phyloP scores from a whole-genome alignment of 352 stramenopile species.

The Globisporangium yorkense region DNA sequence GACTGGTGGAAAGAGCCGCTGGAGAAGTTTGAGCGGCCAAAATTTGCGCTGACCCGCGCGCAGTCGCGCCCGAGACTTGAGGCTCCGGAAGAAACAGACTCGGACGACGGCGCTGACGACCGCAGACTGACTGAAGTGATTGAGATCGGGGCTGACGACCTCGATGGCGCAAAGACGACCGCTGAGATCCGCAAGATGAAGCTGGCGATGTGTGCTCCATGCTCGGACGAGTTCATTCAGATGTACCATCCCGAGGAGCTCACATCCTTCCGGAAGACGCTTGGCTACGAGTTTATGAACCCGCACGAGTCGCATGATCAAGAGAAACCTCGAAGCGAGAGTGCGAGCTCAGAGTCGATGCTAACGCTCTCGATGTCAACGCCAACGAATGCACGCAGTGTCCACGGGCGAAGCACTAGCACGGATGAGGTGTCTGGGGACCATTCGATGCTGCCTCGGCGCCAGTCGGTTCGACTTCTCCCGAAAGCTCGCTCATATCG shows the following conservation, averaged over 20 bases:
- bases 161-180: neutral
- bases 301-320: slow-evolving; percentile 62
- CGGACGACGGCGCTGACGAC: slow-evolving; percentile 9
- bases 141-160: slow-evolving; percentile 4
- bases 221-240: slow-evolving; percentile 73
- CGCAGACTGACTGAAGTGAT: neutral
- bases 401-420: slow-evolving; percentile 12
- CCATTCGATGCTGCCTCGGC: slow-evolving; percentile 15
- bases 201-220: slow-evolving; percentile 17
- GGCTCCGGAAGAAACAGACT: slow-evolving; percentile 11
- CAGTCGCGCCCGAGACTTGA: slow-evolving; percentile 9
- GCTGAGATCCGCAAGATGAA: slow-evolving; percentile 8
- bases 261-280: slow-evolving; percentile 81
- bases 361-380: slow-evolving; percentile 36
- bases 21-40: slow-evolving; percentile 57
- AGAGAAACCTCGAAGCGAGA: slow-evolving; percentile 42
- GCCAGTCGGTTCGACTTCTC: slow-evolving; percentile 1
- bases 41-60: slow-evolving; percentile 14
- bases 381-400: slow-evolving; percentile 21
- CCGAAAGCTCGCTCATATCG: slow-evolving; percentile 25
- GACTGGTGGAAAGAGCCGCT: slow-evolving; percentile 88
- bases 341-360: slow-evolving; percentile 34
- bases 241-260: slow-evolving; percentile 84
- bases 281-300: slow-evolving; percentile 86
- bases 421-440: slow-evolving; percentile 49